Conservation (phyloP, 2,329 filamentous ascomycete species). For the Fusarium sp. region DNA sequence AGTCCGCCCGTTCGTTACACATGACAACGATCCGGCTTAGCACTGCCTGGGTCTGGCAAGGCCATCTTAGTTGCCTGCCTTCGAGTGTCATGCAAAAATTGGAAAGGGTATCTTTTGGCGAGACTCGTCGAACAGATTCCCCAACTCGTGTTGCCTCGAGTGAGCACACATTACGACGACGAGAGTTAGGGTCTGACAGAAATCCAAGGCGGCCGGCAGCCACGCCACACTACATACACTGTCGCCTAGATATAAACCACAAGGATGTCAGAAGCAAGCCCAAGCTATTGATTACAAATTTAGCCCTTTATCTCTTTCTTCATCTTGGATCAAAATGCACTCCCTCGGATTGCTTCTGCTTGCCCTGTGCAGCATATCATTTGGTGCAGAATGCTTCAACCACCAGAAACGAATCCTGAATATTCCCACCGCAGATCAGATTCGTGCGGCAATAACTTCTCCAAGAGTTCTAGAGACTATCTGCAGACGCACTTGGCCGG, state of each 20-base stretch:
- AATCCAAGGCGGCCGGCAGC: not conserved
- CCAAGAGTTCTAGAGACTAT: not conserved
- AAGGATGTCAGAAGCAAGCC: not conserved
- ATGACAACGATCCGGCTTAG: not conserved
- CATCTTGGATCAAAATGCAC: not conserved
- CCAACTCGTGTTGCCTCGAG: not conserved
- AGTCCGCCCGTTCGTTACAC: not conserved
- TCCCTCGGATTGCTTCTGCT: not conserved
- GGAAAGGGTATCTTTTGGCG: not conserved
- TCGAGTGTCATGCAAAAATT: not conserved
- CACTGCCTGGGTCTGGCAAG: not conserved
- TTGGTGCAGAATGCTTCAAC: not conserved
- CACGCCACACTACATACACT: not conserved
- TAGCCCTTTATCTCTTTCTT: not conserved
- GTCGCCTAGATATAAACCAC: not conserved
- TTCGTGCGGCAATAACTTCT: not conserved
- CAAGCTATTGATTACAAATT: too few species aligned
- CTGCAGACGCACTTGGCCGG: not conserved
- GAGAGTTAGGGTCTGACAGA: not conserved
- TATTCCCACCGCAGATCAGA: not conserved
- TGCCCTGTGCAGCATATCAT: not conserved
- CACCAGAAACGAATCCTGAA: not conserved
- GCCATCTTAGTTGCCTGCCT: not conserved
- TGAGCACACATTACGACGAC: not conserved
- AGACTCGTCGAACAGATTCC: not conserved